These are phyloP conservation scores for Erigeron philadelphicus DNA, from an alignment of 140 eudicot species.

Conservation along the genomic window DNA sequence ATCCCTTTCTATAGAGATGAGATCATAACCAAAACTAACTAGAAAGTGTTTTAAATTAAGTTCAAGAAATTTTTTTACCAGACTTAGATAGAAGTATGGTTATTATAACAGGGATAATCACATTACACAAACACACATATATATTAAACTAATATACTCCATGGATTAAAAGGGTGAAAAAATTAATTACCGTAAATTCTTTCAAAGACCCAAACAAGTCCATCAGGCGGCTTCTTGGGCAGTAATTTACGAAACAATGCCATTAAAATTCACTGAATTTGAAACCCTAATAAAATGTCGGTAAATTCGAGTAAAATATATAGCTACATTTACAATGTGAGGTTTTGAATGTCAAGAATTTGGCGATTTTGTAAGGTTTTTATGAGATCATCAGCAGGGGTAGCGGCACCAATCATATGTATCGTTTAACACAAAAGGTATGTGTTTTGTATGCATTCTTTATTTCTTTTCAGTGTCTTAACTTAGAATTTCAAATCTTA, in stretches of 20 bases:
- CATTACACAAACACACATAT: background rate
- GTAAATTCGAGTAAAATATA: background rate
- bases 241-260: conserved; percentile 62
- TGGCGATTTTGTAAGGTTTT: too few species aligned
- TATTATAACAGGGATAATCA: background rate
- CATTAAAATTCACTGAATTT: conserved; percentile 36
- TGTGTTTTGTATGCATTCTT: too few species aligned
- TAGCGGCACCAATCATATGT: too few species aligned
- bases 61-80: too few species aligned
- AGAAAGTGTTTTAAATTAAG: background rate
- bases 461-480: too few species aligned
- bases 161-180: background rate
- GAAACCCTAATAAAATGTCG: conserved; percentile 31
- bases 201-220: conserved; percentile 68
- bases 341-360: too few species aligned
- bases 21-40: too few species aligned
- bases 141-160: background rate
- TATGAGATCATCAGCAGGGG: too few species aligned
- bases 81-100: background rate
- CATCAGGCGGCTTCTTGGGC: conserved; percentile 65
- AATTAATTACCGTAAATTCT: conserved; percentile 60
- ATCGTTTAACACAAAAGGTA: too few species aligned
- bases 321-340: too few species aligned
- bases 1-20: too few species aligned
- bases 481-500: too few species aligned